Evolutionary conservation across 2,329 filamentous ascomycete genomes (phyloP), one percentile per base, ranked within the genome.

Genomic region (Aspergillus uvarum): DNA sequence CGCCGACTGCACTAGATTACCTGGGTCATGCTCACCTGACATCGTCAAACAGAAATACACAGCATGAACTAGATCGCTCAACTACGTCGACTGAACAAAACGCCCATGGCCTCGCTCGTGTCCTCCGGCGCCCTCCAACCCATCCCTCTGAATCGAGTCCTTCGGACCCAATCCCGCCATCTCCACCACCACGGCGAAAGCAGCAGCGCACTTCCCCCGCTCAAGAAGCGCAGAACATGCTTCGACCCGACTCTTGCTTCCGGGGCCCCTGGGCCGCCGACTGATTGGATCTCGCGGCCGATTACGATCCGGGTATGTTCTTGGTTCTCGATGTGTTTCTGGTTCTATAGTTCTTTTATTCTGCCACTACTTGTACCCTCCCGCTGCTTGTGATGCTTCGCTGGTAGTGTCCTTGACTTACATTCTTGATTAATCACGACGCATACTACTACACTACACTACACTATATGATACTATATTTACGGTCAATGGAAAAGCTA

Each of bases 41-140:
- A 10, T 8, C 8, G 8, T 29, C 26, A 29, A 29, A 29, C 26
- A 5, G n/a, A 19, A 16, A 57, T 35, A 10, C 53, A n/a, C 54
- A 59, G 48, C 22, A 61, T 64, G 62, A 59, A 64, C 59, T 48
- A 51, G 59, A 59, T 64, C 54, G 11, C 59, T 64, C 55, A 53
- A 67, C 65, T 22, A 51, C 58, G 69, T 67, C 66, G 66, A 66
- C 72, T 65, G 64, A 77, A 77, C 51, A 58, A 69, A 66, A 65
- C 66, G 67, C 72, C 65, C 67, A 78, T 78, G 76, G 71, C 75
- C 66, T 73, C 74, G 65, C 70, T 68, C 63, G 65, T 62, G 60
- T 65, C 63, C 58, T 62, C 68, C 59, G 67, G 64, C 63, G 66
- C 70, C 55, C 70, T 76, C 57, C 70, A 76, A 68, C 67, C 74